Evolutionary conservation across 257 asterid species (phyloP), one percentile per base, ranked within the genome.

Genomic region (Nicotiana obtusifolia): DNA sequence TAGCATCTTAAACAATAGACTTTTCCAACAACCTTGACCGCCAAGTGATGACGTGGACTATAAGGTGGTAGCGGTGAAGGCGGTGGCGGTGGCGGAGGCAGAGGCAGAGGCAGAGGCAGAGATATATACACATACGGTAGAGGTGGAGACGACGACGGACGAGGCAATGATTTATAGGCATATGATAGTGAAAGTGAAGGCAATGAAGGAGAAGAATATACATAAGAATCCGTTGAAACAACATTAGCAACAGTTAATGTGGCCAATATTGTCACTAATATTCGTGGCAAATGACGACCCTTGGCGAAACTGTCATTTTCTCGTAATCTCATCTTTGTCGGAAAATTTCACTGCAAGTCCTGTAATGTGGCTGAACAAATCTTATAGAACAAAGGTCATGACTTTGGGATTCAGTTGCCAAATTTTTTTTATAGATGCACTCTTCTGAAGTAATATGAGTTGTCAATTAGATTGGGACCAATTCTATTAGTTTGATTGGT

Each of bases 21-120:
- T 75, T 85, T 82, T 22, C 86, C 88, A 7, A 83, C 76, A 26
- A 82, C 86, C 77, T 80, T 85, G 30, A 82, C 84, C 33, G 80
- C 60, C n/a, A 78, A 59, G 37, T 53, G 80, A 54, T 19, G 54
- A 31, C 20, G 80, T 81, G 53, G 71, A 64, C 9, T 5, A 0
- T 83, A 83, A 0, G 86, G 83, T 3, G 86, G 66, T 16, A 81
- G 81, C 0, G 81, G 81, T 2, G 81, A 82, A 41, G 49, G 49
- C 13, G 49, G 49, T 4, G 49, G 49, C 0, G 49, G 47, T 7
- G 47, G 64, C 3, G 64, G 44, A 0, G 81, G 84, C 10, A 65
- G 83, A 0, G 80, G 86, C 0, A 60, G 44, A 0, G 81, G 84
- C 10, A 65, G 83, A 0, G 80, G 86, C 0, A 60, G 86, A 7